Conservation (phyloP, 2,329 filamentous ascomycete genomes). For the Sphaerostilbella broomeana region DNA sequence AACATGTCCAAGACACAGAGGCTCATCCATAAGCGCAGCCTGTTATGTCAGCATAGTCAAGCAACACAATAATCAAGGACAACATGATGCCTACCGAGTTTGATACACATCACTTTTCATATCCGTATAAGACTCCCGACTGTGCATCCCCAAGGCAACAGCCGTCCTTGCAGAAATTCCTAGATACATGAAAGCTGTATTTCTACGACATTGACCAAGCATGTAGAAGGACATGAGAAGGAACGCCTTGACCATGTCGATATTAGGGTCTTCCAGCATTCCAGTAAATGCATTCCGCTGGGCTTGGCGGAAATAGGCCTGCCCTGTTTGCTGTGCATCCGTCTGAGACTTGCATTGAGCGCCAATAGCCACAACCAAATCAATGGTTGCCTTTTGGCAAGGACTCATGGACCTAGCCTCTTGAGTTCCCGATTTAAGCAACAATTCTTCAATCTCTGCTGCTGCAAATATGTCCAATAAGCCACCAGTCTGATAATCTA, state of each 20-base stretch:
- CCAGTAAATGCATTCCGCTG: constrained; percentile 42
- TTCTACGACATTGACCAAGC: constrained; percentile 51
- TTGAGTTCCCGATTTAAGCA: constrained; percentile 13
- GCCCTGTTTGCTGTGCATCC: constrained; percentile 24
- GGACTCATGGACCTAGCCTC: constrained; percentile 7
- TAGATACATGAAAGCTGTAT: constrained; percentile 57
- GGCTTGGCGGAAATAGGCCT: constrained; percentile 40
- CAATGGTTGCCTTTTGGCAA: constrained; percentile 16
- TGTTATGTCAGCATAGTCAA: constrained; percentile 14
- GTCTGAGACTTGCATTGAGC: constrained; percentile 36
- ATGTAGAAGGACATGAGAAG: constrained; percentile 54
- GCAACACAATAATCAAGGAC: too few relatives aligned
- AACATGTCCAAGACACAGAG: constrained; percentile 33
- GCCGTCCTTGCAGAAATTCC: constrained; percentile 53
- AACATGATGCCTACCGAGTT: constrained; percentile 19
- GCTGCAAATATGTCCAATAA: constrained; percentile 28
- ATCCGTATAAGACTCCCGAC: constrained; percentile 25
- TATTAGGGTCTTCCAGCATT: constrained; percentile 47
- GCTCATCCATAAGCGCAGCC: constrained; percentile 32
- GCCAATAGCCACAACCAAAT: constrained; percentile 47
- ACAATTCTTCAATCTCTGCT: constrained; percentile 21
- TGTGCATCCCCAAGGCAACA: constrained; percentile 49
- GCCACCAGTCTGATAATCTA: constrained; percentile 25
- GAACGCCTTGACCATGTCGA: constrained; percentile 46
- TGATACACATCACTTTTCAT: constrained; percentile 15